Evolutionary conservation across 495 filamentous ascomycete species (phyloP).

Genomic region (Podospora pseudopauciseta): DNA sequence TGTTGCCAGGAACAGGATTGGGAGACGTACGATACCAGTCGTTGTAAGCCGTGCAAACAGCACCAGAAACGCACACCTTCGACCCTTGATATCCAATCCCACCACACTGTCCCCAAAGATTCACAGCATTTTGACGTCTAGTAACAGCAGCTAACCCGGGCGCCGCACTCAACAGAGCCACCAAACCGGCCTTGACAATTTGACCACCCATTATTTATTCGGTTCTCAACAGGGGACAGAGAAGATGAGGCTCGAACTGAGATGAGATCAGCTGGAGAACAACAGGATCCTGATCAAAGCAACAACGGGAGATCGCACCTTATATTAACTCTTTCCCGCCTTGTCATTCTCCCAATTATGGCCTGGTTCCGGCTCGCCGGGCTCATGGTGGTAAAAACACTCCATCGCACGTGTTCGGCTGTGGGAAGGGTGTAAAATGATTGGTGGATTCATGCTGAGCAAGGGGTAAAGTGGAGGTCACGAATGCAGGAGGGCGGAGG

Average conservation of each 20-base stretch:
- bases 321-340: background rate
- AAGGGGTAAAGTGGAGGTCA: conserved; percentile 14
- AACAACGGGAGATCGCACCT: background rate
- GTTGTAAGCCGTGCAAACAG: conserved; percentile 21
- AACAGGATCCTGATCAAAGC: conserved; percentile 1
- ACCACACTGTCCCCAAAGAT: conserved; percentile 22
- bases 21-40: conserved; percentile 23
- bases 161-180: conserved; percentile 18
- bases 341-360: background rate
- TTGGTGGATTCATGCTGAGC: conserved; percentile 27
- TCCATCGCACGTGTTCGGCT: background rate
- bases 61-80: conserved; percentile 15
- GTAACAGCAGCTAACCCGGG: conserved; percentile 6
- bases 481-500: conserved; percentile 36
- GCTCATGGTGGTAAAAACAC: conserved; percentile 11
- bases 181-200: conserved; percentile 1
- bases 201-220: conserved; percentile 10
- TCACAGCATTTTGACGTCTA: background rate
- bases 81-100: conserved; percentile 21
- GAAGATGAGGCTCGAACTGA: conserved; percentile 1
- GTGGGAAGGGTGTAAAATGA: conserved; percentile 21
- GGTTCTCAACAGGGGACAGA: background rate
- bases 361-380: conserved; percentile 16
- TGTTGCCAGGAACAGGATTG: background rate
- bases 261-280: background rate